Conservation (phyloP, 2,329 filamentous ascomycete species). For the Periconia digitata region DNA sequence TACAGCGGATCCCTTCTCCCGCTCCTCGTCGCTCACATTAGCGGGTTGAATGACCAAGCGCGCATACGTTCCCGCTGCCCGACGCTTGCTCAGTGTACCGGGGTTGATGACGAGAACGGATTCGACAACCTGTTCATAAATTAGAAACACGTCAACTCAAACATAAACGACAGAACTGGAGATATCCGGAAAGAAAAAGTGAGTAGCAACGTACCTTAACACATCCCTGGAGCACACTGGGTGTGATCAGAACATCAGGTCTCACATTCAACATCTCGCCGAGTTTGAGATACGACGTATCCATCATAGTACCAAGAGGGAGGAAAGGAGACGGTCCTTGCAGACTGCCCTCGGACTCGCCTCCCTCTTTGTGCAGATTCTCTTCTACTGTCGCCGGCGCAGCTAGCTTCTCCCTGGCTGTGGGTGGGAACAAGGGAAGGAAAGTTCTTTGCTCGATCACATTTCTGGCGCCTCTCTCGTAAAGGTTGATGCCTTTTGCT, state of each 20-base stretch:
- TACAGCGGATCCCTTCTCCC: slow-evolving; percentile 56
- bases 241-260: slow-evolving; percentile 82
- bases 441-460: slow-evolving; percentile 90
- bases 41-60: slow-evolving; percentile 74
- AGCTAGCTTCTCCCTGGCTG: slow-evolving; percentile 68
- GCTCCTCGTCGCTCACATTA: slow-evolving; percentile 59
- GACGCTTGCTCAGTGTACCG: slow-evolving; percentile 80
- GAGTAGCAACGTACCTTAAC: slow-evolving; percentile 78
- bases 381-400: slow-evolving; percentile 36
- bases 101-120: slow-evolving; percentile 90
- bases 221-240: slow-evolving; percentile 82
- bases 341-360: slow-evolving; percentile 59
- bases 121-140: slow-evolving; percentile 71
- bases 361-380: slow-evolving; percentile 59
- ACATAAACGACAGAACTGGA: too few species aligned
- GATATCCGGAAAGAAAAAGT: slow-evolving; percentile 14
- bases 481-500: slow-evolving; percentile 59
- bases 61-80: slow-evolving; percentile 82
- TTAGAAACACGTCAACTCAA: slow-evolving; percentile 10
- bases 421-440: slow-evolving; percentile 83
- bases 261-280: slow-evolving; percentile 86
- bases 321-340: slow-evolving; percentile 42
- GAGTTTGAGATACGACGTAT: slow-evolving; percentile 81
- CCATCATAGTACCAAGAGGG: slow-evolving; percentile 71
- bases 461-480: slow-evolving; percentile 73